phyloP scores from a whole-genome alignment of 352 stramenopile species.

The Phytophthora podocarpi region DNA sequence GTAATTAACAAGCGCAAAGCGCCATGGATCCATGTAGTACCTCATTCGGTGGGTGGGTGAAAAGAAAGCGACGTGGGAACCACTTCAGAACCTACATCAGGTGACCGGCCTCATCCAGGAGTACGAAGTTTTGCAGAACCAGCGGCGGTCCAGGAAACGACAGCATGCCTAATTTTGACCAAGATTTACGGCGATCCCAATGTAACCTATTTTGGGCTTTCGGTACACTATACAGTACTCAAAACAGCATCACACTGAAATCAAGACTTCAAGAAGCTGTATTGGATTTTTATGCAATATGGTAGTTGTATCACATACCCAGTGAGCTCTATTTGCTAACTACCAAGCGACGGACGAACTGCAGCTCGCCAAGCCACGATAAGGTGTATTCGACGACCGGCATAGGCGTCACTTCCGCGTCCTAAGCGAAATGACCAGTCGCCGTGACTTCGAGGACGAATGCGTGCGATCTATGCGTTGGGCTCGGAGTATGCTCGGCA shows the following conservation, averaged over 20 bases:
- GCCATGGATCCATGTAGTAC: not conserved
- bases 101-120: not conserved
- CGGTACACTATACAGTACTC: no score
- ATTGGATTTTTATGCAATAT: not conserved
- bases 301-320: not conserved
- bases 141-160: no score
- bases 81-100: not conserved
- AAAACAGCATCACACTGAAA: no score
- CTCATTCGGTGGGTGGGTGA: slow-evolving; percentile 2
- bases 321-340: not conserved
- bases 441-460: not conserved
- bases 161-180: no score
- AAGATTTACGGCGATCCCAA: no score
- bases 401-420: not conserved
- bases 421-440: not conserved
- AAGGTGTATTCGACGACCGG: not conserved
- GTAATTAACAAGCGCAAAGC: not conserved
- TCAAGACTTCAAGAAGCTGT: no score
- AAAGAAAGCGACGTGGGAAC: not conserved
- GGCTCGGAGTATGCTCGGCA: not conserved
- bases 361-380: not conserved
- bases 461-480: not conserved
- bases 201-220: no score
- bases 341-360: not conserved
- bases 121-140: no score